Conservation (phyloP, 257 asterid species). For the Plantago major region DNA sequence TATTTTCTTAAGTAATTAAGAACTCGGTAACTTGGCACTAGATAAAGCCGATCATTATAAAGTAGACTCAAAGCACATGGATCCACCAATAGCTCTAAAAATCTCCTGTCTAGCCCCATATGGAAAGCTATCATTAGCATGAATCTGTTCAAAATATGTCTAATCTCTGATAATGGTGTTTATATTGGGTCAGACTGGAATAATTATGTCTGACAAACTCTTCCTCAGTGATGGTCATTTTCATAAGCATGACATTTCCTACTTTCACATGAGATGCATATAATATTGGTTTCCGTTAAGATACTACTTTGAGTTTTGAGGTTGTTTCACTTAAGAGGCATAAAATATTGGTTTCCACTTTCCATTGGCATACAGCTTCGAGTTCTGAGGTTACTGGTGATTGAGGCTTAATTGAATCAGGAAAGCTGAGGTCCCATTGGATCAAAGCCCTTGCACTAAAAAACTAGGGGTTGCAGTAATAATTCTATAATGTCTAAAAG, state of each 20-base stretch:
- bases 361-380: too few species aligned
- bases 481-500: too few species aligned
- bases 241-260: not conserved
- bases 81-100: not conserved
- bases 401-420: too few species aligned
- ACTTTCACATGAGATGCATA: not conserved
- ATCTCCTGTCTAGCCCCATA: not conserved
- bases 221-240: slow-evolving; percentile 7
- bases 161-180: slow-evolving; percentile 4
- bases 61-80: too few species aligned
- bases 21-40: too few species aligned
- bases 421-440: too few species aligned
- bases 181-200: not conserved
- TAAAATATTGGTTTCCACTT: too few species aligned
- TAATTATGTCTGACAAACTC: slow-evolving; percentile 12
- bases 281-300: not conserved
- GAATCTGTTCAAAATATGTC: slow-evolving; percentile 13
- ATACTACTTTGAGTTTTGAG: not conserved
- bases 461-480: too few species aligned
- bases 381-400: too few species aligned
- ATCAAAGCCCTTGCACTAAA: too few species aligned
- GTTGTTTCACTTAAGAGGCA: not conserved
- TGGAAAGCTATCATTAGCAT: not conserved
- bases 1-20: too few species aligned
- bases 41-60: too few species aligned